Conservation (phyloP, 768 basidiomycete genomes). For the Mycena vitilis region DNA sequence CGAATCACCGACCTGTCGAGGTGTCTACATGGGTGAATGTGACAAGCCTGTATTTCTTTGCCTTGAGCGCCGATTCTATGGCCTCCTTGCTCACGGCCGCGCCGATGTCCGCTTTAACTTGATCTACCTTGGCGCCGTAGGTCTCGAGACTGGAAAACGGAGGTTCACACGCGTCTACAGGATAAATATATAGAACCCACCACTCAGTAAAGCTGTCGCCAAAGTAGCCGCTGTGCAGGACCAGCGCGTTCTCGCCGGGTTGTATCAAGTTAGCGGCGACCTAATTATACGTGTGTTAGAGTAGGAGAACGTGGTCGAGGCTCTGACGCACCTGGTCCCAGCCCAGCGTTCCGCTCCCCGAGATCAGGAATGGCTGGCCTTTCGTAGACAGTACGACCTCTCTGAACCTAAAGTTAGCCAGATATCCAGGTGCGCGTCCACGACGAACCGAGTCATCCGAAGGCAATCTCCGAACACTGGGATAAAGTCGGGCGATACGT, state of each 20-base stretch:
- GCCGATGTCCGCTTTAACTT: slow-evolving; percentile 87
- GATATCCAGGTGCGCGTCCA: neutral
- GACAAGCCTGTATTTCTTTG: slow-evolving; percentile 88
- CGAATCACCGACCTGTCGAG: slow-evolving; percentile 67
- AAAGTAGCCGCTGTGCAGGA: slow-evolving; percentile 94
- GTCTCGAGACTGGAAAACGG: slow-evolving; percentile 69
- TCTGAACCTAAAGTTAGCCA: slow-evolving; percentile 47
- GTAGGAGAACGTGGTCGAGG: slow-evolving; percentile 13
- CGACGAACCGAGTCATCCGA: slow-evolving; percentile 77
- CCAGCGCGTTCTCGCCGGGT: slow-evolving; percentile 80
- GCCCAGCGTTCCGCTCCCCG: slow-evolving; percentile 95
- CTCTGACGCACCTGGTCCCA: slow-evolving; percentile 84
- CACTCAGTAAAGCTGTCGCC: slow-evolving; percentile 92
- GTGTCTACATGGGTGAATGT: slow-evolving; percentile 98
- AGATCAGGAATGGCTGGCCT: slow-evolving; percentile 92
- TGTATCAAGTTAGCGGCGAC: slow-evolving; percentile 93
- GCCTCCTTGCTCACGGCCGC: slow-evolving; percentile 71
- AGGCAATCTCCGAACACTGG: slow-evolving; percentile 91
- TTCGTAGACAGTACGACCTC: slow-evolving; percentile 81
- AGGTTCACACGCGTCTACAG: neutral
- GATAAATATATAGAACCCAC: slow-evolving; percentile 60
- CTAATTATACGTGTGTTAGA: slow-evolving; percentile 47
- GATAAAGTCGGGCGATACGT: slow-evolving; percentile 90
- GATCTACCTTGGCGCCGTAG: slow-evolving; percentile 90
- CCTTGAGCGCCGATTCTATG: slow-evolving; percentile 75